Evolutionary conservation across 345 rosid genomes (phyloP).

Genomic region (Syzygium grande): DNA sequence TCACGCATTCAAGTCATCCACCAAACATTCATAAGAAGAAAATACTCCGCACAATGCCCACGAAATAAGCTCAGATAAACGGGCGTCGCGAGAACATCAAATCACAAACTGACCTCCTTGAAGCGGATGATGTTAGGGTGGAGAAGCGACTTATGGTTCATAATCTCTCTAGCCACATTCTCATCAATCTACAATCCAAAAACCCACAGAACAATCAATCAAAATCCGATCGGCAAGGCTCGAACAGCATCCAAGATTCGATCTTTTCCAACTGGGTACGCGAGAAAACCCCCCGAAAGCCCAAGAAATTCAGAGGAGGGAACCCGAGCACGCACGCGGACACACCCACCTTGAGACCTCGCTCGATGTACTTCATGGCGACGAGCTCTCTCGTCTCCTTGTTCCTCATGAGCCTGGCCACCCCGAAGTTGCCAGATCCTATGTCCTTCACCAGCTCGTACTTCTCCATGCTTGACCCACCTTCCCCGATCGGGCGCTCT

Average conservation of each 20-base stretch:
- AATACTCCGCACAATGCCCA: background rate
- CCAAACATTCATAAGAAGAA: background rate
- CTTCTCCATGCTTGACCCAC: slow-evolving; percentile 46
- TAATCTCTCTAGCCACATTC: slow-evolving; percentile 83
- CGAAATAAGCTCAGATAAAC: background rate
- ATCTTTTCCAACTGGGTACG: background rate
- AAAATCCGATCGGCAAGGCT: background rate
- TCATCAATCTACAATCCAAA: slow-evolving; percentile 59
- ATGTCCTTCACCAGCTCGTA: slow-evolving; percentile 88
- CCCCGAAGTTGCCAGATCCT: slow-evolving; percentile 90
- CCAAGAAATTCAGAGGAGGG: background rate
- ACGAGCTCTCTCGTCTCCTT: slow-evolving; percentile 78
- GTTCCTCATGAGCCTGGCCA: slow-evolving; percentile 91
- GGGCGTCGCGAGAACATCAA: background rate
- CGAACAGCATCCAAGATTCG: background rate
- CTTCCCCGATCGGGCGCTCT: background rate
- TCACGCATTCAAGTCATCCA: background rate
- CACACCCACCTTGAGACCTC: slow-evolving; percentile 65
- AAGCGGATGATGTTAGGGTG: slow-evolving; percentile 90
- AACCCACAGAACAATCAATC: background rate
- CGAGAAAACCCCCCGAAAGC: background rate
- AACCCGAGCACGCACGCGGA: background rate
- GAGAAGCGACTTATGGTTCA: slow-evolving; percentile 74
- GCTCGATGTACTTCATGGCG: slow-evolving; percentile 95
- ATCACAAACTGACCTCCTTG: slow-evolving; percentile 47